Evolutionary conservation across 1,284 basidiomycete species (phyloP), one percentile per base, ranked within the genome.

Genomic region (Ustilago sp.): DNA sequence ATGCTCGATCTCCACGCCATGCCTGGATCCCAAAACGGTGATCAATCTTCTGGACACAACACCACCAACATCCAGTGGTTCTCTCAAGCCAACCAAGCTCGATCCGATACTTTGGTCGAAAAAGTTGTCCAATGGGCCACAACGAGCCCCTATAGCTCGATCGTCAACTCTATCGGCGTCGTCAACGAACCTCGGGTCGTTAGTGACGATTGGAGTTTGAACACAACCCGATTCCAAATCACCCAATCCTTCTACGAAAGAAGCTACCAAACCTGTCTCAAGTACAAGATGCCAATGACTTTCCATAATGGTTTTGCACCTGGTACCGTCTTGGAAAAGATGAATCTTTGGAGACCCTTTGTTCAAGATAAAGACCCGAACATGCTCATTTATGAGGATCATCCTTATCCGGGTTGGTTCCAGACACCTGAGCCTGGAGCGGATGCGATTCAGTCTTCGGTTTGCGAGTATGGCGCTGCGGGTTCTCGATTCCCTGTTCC

Each of bases 1-100:
- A 72, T 87, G 66, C 80, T 88, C 54, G 87, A 88, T 64, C 71
- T 87, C 41, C 87, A 88, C 77, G 87, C 86, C 36, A 79, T 88
- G 63, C 87, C 87, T 12, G 87, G 87, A 47, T 85, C 83, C n/a
- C 87, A 88, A 74, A 83, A 83, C 56, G 83, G 83, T 53, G 83
- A 85, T 63, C 83, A 85, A 72, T 80, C 82, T 12, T 80, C 76
- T 9, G 83, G 83, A 6, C 81, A 76, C 81, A 84, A 83, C 75
- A 79, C 77, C 48, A 76, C 81, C 60, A 68, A 68, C 60, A 59
- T 72, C 35, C 43, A 62, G 50, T 85, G 81, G 80, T 85, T 69
- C 63, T 23, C 12, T 2, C 58, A 68, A 51, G n/a, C 52, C 56
- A 79, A 84, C 68, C 77, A 81, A 59, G 64, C 67, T 5, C 73